Base-by-base conservation (phyloP, 495 filamentous ascomycete species). In the Pseudoneurospora amorphoporcata region DNA sequence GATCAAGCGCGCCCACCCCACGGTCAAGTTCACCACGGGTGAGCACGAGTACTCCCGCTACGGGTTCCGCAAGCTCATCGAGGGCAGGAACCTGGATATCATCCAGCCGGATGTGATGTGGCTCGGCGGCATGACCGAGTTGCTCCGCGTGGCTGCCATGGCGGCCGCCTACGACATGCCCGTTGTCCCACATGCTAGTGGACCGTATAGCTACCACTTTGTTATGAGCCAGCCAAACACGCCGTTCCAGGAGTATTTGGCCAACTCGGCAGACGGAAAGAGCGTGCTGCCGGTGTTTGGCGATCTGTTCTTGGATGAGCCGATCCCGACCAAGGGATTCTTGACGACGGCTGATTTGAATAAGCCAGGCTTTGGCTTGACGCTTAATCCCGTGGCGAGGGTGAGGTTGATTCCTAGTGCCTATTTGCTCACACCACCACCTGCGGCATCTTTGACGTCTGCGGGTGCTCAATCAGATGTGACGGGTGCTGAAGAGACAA, bases 31-130 rank as follows among this genome's bases (percentile, higher is more conserved):
- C 84, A 97, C 94, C 39, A 97, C 94, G 37, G 94, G 94, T 70
- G 94, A 97, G 83, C 94, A 97, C 84, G 94, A 97, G 78, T 97
- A 93, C 82, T 94, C 92, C 19, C 86, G 92, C 76, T 97, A 92
- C 79, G 94, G 94, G 10, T 97, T 97, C 90, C 92, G 94, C 70
- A 95, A 96, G 85, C 86, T 97, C 23, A 91, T 97, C 73, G 93
- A 97, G 80, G 92, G 92, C 68, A 92, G 94, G 72, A 95, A 96
- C 79, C 82, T 97, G 71, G 93, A 97, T 78, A 97, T 97, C 79
- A 88, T 97, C 77, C 94, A 97, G 79, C 94, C 94, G 8, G 94
- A 97, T 77, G 93, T 97, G 65, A 97, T 97, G 94, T 97, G 94
- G 94, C 87, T 97, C 12, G 94, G 94, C 69, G 94, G 94, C 72